Evolutionary conservation across 768 basidiomycete species (phyloP), one percentile per base, ranked within the genome.

Genomic region (Serpula lacrymans): DNA sequence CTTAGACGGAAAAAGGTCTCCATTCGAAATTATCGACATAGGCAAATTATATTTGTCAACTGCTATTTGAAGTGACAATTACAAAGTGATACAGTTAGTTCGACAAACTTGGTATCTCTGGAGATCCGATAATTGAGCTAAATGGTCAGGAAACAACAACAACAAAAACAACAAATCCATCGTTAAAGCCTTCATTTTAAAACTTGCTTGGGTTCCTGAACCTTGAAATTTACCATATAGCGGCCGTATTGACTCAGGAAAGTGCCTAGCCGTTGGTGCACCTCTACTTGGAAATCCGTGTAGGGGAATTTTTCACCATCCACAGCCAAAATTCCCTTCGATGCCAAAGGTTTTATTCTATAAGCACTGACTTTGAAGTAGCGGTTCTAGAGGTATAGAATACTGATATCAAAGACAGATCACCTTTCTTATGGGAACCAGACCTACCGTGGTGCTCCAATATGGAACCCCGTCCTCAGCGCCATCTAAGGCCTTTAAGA

Each of bases 241-340:
- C 62, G 41, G 7, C 55, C 59, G 46, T 72, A 59, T 20, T 77
- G 76, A 51, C 84, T 87, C 9, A 88, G 61, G 21, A 87, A 56
- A 0, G 78, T 83, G 16, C 75, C 86, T 18, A 87, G 58, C 10
- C 75, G 73, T n/a, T 66, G 69, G 50, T 88, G 80, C 8, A 84
- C 80, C 58, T 91, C 87, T 3, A 92, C 79, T 49, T 86, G 75
- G 54, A 78, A 91, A 52, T 82, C 77, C 54, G 80, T 72, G 48
- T 86, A 84, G 8, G 84, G 84, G 51, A 77, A 83, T 4, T 64
- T 52, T 62, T 94, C 91, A 6, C 91, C 91, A 49, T 94, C 91
- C 13, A 94, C 69, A 11, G 84, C 68, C 13, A 92, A 53, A 49
- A 65, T 63, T 2, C 84, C 84, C 23, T 77, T 68, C 3, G 64